Evolutionary conservation across 2,329 filamentous ascomycete species (phyloP).

Genomic region (Lanzia echinophila): DNA sequence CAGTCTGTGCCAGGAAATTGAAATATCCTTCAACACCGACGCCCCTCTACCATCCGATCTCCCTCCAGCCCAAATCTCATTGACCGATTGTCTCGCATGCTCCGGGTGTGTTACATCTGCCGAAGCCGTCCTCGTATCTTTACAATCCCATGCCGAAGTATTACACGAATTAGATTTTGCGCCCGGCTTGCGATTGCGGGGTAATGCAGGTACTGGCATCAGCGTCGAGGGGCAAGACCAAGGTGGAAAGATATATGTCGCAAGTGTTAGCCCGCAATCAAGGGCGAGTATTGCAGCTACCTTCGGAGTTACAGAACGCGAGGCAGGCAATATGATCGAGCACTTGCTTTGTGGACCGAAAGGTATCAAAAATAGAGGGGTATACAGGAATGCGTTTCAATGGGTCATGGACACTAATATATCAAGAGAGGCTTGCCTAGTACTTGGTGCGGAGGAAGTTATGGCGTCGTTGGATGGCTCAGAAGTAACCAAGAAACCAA

Average conservation of each 20-base stretch:
- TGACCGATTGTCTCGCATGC: conserved; percentile 95
- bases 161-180: conserved; percentile 70
- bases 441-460: conserved; percentile 69
- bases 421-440: conserved; percentile 75
- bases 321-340: conserved; percentile 77
- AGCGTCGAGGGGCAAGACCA: conserved; percentile 47
- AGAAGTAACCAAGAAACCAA: conserved; percentile 42
- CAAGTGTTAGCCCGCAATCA: conserved; percentile 86
- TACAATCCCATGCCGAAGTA: conserved; percentile 92
- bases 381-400: conserved; percentile 68
- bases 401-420: conserved; percentile 90
- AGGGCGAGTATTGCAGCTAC: conserved; percentile 84
- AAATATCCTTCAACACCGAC: conserved; percentile 91
- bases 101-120: conserved; percentile 97
- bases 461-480: conserved; percentile 33
- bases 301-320: conserved; percentile 63
- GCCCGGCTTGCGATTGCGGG: conserved; percentile 35
- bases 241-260: conserved; percentile 73
- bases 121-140: conserved; percentile 89
- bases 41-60: conserved; percentile 46
- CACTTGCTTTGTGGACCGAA: conserved; percentile 66
- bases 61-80: conserved; percentile 80
- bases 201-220: conserved; percentile 30
- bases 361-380: conserved; percentile 64
- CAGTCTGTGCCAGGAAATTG: conserved; percentile 42